These are phyloP conservation scores for Saturnispora kantuleensis DNA, from an alignment of 805 yeast genomes.

Conservation along the genomic window DNA sequence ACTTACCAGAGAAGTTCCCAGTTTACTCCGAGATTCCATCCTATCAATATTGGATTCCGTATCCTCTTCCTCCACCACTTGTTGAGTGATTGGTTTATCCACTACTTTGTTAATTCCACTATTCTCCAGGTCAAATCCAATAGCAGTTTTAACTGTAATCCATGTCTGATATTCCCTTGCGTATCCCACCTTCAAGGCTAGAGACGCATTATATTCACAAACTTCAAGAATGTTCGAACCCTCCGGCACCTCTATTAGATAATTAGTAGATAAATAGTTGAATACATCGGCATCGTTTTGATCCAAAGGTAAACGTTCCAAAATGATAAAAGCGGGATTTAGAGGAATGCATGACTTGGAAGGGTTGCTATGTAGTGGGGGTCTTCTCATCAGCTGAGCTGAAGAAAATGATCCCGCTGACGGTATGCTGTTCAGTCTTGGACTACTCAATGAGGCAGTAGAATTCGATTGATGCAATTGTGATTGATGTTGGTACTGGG, in stretches of 20 bases:
- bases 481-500: not conserved
- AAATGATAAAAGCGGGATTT: slow-evolving; percentile 28
- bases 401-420: slow-evolving; percentile 6
- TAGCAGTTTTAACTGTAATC: slow-evolving; percentile 44
- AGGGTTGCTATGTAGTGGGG: slow-evolving; percentile 12
- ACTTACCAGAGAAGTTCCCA: slow-evolving; percentile 18
- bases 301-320: slow-evolving; percentile 34
- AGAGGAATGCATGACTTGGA: slow-evolving; percentile 1
- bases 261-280: slow-evolving; percentile 39
- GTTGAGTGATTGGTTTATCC: slow-evolving; percentile 5
- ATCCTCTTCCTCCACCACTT: slow-evolving; percentile 8
- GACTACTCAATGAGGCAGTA: not conserved
- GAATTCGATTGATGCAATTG: not conserved
- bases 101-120: slow-evolving; percentile 13
- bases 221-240: slow-evolving; percentile 43
- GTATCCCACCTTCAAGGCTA: slow-evolving; percentile 42
- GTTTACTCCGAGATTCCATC: slow-evolving; percentile 8
- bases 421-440: slow-evolving; percentile 2
- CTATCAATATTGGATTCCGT: slow-evolving; percentile 9
- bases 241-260: slow-evolving; percentile 36
- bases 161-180: slow-evolving; percentile 54
- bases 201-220: slow-evolving; percentile 46
- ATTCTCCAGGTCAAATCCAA: slow-evolving; percentile 26
- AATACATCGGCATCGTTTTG: slow-evolving; percentile 35
- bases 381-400: slow-evolving; percentile 12